Evolutionary conservation across 2,329 filamentous ascomycete genomes (phyloP), one percentile per base, ranked within the genome.

Genomic region (Sporothrix euskadiensis): DNA sequence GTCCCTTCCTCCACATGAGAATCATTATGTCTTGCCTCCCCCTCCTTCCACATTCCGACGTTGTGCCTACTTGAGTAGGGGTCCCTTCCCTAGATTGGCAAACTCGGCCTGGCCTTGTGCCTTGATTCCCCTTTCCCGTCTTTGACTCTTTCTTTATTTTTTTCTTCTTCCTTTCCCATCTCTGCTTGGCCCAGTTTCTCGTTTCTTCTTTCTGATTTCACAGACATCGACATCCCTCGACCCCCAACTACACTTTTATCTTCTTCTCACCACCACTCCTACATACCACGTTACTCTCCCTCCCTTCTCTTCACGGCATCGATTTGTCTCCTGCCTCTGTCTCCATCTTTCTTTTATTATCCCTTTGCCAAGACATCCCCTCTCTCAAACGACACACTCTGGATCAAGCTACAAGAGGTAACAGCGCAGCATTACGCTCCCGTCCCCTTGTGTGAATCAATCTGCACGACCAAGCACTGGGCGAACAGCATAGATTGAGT

Each of bases 401-500:
- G 68, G 22, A 54, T n/a, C 32, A 44, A 41, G 12, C 35, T 14
- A 59, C 22, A 59, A 52, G 22, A 47, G 22, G 32, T 30, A 68
- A 41, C 41, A 30, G 44, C 59, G 44, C 49, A 71, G 69, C 26
- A 49, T 57, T 30, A 32, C 68, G 14, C 7, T 26, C 68, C 49
- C 39, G 69, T 32, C 41, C 41, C 61, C 49, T 35, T 35, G 35
- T 49, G 44, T 63, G 56, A n/a, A 30, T n/a, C 69, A 71, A 71
- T 71, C 69, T 63, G 54, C 56, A 26, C 56, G 56, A 65, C 57
- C 57, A 66, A 66, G 59, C 57, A 57, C 41, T 10, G 41, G 44
- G 41, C 63, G 72, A 22, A 52, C 57, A 59, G 68, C 59, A 71
- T 71, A 71, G 52, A 73, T 59, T 68, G 68, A 32, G 69, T 71